Base-by-base conservation (phyloP, 2,329 filamentous ascomycete genomes). In the Setomelanomma holmii region DNA sequence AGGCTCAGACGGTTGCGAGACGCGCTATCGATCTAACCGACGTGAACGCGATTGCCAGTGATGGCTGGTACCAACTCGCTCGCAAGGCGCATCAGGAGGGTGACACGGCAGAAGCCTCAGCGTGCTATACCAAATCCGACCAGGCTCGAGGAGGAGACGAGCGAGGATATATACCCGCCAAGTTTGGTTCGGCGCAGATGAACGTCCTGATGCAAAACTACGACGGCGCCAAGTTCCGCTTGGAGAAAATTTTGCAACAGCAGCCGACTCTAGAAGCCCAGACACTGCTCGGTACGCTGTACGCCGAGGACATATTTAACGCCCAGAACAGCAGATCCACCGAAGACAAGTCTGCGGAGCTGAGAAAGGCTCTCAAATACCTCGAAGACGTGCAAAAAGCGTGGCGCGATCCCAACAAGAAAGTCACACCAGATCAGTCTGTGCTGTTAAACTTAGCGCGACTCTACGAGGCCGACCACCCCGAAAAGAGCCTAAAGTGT, bases 21-120 rank as follows among this genome's bases (percentile, higher is more conserved):
- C 95, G 95, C 73, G 93, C 95, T 5, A 97, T 99, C 57, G 91
- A 97, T 68, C 89, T 91, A 66, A 98, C 95, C 2, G 95, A 99
- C 70, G 91, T 98, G 63, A 96, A 96, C 73, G 91, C 93, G 3
- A 91, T 98, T 73, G 93, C 93, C 20, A 96, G 93, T 76, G 96
- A 99, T 71, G 96, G 95, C 30, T 98, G 93, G 93, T 99, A 97
- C 75, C 78, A 98, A 7, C 84, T 98, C 35, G 95, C 92, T 22
- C 84, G 93, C 55, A 97, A 96, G 72, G 91, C 93, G 58, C 95
- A 99, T 71, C 91, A 91, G 61, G 84, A 86, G 51, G 89, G 89
- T 36, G 87, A 97, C 51, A 76, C 85, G 5, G 82, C 88, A 17
- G 88, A 86, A 50, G 93, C 95, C 1, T 86, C 84, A 17, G 91